Evolutionary conservation across 768 basidiomycete species (phyloP).

Genomic region (Boletales sp.): DNA sequence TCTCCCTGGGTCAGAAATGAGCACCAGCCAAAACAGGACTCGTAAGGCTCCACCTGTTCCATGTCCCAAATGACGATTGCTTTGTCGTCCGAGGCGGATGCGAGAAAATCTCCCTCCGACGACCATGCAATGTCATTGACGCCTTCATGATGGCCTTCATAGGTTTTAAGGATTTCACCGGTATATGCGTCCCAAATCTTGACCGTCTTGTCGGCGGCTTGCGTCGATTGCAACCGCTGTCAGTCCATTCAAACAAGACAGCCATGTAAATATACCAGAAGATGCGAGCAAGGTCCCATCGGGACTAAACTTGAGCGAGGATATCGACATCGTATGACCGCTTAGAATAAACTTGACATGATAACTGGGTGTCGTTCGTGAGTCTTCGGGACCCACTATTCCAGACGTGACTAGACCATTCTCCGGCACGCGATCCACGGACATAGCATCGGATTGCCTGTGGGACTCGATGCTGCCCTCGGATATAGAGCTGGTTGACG

Average conservation of each 20-base stretch:
- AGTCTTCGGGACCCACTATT: neutral
- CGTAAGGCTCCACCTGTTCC: constrained; percentile 45
- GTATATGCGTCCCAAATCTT: constrained; percentile 78
- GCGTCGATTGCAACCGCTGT: constrained; percentile 36
- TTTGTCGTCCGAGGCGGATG: constrained; percentile 93
- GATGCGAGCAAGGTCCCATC: constrained; percentile 82
- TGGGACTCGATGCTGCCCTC: constrained; percentile 3
- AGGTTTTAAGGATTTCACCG: constrained; percentile 69
- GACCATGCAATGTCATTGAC: constrained; percentile 93
- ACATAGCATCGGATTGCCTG: constrained; percentile 8
- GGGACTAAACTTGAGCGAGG: constrained; percentile 85
- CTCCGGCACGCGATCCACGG: constrained; percentile 4
- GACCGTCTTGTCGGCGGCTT: constrained; percentile 80
- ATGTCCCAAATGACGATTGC: constrained; percentile 84
- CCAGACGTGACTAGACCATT: neutral
- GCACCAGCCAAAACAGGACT: neutral
- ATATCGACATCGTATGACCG: constrained; percentile 82
- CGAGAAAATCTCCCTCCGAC: constrained; percentile 72
- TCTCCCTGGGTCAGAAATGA: constrained; percentile 40
- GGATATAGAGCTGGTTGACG: neutral
- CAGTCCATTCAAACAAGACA: constrained; percentile 5
- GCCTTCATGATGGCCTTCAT: constrained; percentile 73
- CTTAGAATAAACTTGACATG: constrained; percentile 58
- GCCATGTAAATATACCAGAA: constrained; percentile 54
- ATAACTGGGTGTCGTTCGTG: constrained; percentile 45